Evolutionary conservation across 2,329 filamentous ascomycete species (phyloP).

Genomic region (Trichoderma pleuroti): DNA sequence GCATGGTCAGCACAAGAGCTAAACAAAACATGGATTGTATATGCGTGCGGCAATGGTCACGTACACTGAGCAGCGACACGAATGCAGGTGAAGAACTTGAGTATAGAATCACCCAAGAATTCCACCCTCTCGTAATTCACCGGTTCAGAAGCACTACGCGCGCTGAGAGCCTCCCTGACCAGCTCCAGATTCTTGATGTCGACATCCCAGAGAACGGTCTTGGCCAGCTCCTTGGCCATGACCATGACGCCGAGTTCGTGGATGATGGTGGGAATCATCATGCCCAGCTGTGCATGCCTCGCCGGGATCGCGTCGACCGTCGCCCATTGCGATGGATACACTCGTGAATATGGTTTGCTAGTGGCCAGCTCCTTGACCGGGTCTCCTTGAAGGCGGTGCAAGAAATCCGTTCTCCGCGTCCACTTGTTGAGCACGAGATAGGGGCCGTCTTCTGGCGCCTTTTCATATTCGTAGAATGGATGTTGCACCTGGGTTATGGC

Average conservation of each 20-base stretch:
- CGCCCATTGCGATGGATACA: constrained; percentile 48
- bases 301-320: constrained; percentile 47
- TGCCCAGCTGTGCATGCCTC: constrained; percentile 46
- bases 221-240: constrained; percentile 56
- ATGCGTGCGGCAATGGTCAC: constrained; percentile 23
- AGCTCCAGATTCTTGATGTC: constrained; percentile 52
- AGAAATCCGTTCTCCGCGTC: constrained; percentile 56
- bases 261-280: constrained; percentile 70
- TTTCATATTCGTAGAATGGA: constrained; percentile 35
- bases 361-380: constrained; percentile 25
- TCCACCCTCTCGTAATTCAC: constrained; percentile 80
- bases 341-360: constrained; percentile 41
- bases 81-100: constrained; percentile 70
- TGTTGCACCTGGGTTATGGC: constrained; percentile 37
- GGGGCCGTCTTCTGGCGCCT: constrained; percentile 42
- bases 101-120: constrained; percentile 78
- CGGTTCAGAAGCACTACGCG: constrained; percentile 56
- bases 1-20: constrained; percentile 6
- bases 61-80: constrained; percentile 57
- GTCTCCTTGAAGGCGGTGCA: constrained; percentile 40
- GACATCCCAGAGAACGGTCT: constrained; percentile 37
- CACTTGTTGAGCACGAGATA: constrained; percentile 50
- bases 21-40: neutral
- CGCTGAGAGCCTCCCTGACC: constrained; percentile 66
- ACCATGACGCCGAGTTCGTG: constrained; percentile 65